phyloP scores from a whole-genome alignment of 345 rosid genomes.

The Zanthoxylum bungeanum region DNA sequence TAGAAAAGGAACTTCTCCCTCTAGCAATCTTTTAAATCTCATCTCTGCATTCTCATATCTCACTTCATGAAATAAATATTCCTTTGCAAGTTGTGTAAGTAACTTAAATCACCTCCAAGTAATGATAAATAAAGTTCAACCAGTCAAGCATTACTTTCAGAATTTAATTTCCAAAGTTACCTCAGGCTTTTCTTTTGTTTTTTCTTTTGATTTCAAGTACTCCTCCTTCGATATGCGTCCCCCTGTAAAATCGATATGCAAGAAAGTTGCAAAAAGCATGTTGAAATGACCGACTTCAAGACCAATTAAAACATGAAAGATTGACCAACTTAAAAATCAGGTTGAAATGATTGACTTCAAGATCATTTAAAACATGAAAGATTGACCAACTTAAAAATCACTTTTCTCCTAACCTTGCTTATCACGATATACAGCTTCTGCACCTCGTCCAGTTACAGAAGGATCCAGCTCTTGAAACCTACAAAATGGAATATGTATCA shows the following conservation, averaged over 20 bases:
- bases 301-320: neutral
- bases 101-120: neutral
- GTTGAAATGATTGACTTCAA: too few species aligned
- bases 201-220: constrained; percentile 14
- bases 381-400: constrained; percentile 9
- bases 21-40: too few species aligned
- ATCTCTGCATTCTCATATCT: too few species aligned
- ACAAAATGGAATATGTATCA: constrained; percentile 4
- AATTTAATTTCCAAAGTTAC: too few species aligned
- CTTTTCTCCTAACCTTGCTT: constrained; percentile 46
- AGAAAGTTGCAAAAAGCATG: neutral
- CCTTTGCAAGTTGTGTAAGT: neutral
- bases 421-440: constrained; percentile 83
- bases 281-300: constrained; percentile 11
- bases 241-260: constrained; percentile 3
- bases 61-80: neutral
- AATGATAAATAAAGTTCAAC: too few species aligned
- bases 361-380: neutral
- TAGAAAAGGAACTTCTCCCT: neutral
- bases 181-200: constrained; percentile 5
- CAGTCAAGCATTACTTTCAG: too few species aligned
- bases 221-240: constrained; percentile 2
- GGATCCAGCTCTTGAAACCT: constrained; percentile 80
- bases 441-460: constrained; percentile 64
- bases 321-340: too few species aligned